Base-by-base conservation (phyloP, 1,139 yeast genomes). In the Geotrichum histeridarum region DNA sequence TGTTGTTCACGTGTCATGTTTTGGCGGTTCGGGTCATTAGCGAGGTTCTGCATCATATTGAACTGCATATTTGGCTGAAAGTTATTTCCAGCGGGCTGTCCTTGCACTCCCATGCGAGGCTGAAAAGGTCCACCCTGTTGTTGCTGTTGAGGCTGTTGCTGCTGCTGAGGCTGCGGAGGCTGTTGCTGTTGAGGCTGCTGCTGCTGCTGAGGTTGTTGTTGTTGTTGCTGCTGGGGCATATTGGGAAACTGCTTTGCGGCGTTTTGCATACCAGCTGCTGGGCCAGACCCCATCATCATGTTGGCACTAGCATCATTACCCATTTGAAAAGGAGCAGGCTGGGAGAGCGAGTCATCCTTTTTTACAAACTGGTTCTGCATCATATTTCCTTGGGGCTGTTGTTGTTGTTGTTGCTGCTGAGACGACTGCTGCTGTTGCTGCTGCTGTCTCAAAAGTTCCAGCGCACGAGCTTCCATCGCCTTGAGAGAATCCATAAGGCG, bases 141-240 rank as follows among this genome's bases (percentile, higher is more conserved):
- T 6, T 11, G 14, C 37, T 33, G 37, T 6, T 8, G 39, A 6
- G 2, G 39, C 5, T 37, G 39, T 37, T 37, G 39, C n/a, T n/a
- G 39, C 3, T n/a, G 39, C 7, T 37, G 27, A 3, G 3, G 27
- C 27, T 22, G 27, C 27, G 3, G 27, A 3, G 3, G 27, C 5
- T 22, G 27, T 22, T 22, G 27, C 27, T 22, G 27, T 22, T 22
- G 27, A 22, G 27, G 44, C 31, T 9, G 44, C 12, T 18, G 44
- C 8, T 22, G 44, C 15, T 22, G 38, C 30, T 44, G n/a, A n/a
- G n/a, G 46, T 11, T 42, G 35, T 7, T 5, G 15, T n/a, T 30
- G 36, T 12, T 42, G 46, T 27, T 27, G 46, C 36, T 31, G 48
- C 39, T 44, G 48, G 17, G 27, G 48, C 18, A 42, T 22, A 12